Conservation (phyloP, 2,329 filamentous ascomycete species). For the Trichoderma hamatum region DNA sequence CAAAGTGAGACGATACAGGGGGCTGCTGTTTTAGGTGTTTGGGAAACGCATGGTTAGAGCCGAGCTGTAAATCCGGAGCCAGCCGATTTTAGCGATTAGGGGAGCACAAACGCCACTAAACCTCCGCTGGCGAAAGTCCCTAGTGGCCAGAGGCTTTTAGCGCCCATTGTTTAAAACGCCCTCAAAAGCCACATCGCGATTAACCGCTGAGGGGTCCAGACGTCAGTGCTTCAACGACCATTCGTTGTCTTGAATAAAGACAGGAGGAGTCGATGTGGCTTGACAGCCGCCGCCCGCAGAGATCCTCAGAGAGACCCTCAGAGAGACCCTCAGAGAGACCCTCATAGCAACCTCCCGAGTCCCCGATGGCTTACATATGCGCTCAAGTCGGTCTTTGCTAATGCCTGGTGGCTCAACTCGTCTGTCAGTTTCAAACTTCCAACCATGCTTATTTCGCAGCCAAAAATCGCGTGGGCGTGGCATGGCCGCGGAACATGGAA, state of each 20-base stretch:
- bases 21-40: slow-evolving; percentile 20
- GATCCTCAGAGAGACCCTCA: too few species aligned
- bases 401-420: neutral
- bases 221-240: neutral
- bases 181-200: slow-evolving; percentile 7
- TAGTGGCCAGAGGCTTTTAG: neutral
- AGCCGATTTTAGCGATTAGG: slow-evolving; percentile 7
- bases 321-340: too few species aligned
- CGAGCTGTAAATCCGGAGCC: slow-evolving; percentile 17
- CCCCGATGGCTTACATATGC: slow-evolving; percentile 12
- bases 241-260: neutral
- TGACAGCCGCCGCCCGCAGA: neutral
- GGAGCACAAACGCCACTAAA: neutral
- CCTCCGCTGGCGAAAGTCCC: neutral
- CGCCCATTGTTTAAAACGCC: slow-evolving; percentile 10
- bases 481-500: neutral
- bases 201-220: neutral
- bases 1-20: slow-evolving; percentile 24
- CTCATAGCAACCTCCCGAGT: neutral
- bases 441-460: neutral
- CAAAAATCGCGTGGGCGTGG: neutral
- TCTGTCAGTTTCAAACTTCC: neutral
- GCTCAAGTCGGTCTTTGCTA: neutral
- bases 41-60: neutral
- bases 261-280: neutral